Evolutionary conservation across 192 early-diverging fungal genomes (phyloP), one percentile per base, ranked within the genome.

Genomic region (Gryganskiella cystojenkinii): DNA sequence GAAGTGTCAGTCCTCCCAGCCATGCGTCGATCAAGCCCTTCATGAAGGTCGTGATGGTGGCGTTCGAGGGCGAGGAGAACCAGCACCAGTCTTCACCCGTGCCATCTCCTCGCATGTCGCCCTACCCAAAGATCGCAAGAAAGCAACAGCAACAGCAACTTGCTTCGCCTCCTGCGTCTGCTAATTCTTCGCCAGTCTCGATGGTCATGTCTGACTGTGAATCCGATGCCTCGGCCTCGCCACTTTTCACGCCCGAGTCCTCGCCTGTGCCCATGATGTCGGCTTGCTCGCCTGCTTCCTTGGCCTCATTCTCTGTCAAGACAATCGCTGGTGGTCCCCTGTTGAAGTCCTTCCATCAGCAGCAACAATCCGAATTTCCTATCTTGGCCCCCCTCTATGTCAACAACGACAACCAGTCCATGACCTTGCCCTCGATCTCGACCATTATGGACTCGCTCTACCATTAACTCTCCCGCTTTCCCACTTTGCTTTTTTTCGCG

Each of bases 201-300:
- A 65, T 67, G 64, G 45, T 59, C 46, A 56, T 76, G 60, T 76
- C 73, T n/a, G 73, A 76, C 34, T 56, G 50, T n/a, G 74, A 68
- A 35, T 69, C 74, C 19, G 74, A 78, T 25, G 34, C 74, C 0
- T 24, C 58, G 17, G 17, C 49, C 0, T 78, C 74, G 59, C 74
- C 74, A 46, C 69, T 84, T 27, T 80, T 81, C 44, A 87, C 85
- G 19, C 85, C 85, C 22, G 83, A 87, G 62, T 64, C 80, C 5
- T 86, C 84, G 0, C 86, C 86, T 27, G 64, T 63, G 11, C 70
- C 74, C 22, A 53, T 61, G 30, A 27, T 59, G 2, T 22, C 35
- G 28, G 14, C 54, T 19, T 68, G 64, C 5, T 81, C 81, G 2
- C 83, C 83, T 30, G 57, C 51, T 19, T 54, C 63, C 28, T 33